Conservation (phyloP, 2,329 filamentous ascomycete genomes). For the Fusarium lyarnte region DNA sequence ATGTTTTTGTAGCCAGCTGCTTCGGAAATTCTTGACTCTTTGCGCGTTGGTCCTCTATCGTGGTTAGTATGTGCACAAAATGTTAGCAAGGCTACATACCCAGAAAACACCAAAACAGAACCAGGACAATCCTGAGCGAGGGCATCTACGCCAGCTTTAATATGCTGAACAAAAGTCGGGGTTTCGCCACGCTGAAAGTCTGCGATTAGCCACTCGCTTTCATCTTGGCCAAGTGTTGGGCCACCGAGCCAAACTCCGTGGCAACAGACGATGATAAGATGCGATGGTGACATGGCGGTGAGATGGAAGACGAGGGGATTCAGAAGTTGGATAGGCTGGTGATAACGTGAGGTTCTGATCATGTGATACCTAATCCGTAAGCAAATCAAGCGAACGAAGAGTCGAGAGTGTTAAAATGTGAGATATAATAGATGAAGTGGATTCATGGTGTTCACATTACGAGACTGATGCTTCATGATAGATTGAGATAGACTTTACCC, state of each 20-base stretch:
- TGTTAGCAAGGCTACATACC: constrained; percentile 55
- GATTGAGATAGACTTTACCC: constrained; percentile 4
- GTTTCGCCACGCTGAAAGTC: constrained; percentile 82
- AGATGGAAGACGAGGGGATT: constrained; percentile 25
- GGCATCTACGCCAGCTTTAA: constrained; percentile 68
- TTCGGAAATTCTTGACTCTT: constrained; percentile 66
- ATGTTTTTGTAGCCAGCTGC: constrained; percentile 70
- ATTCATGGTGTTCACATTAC: background rate
- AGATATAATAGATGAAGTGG: background rate
- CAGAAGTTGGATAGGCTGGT: background rate
- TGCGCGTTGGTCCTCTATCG: constrained; percentile 69
- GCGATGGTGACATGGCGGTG: constrained; percentile 46
- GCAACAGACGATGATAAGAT: constrained; percentile 84
- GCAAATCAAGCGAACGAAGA: background rate
- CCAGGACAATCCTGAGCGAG: constrained; percentile 56
- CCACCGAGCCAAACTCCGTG: constrained; percentile 81
- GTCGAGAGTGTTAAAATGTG: background rate
- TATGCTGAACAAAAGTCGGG: constrained; percentile 80
- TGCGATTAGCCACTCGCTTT: constrained; percentile 77
- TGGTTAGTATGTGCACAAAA: fast-evolving
- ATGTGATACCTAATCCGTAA: constrained; percentile 37
- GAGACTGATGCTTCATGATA: background rate
- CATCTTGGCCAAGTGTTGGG: constrained; percentile 59
- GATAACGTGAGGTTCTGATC: constrained; percentile 37
- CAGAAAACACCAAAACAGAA: constrained; percentile 75